Evolutionary conservation across 78 protist species (phyloP).

Genomic region (Protostelium mycophagum): DNA sequence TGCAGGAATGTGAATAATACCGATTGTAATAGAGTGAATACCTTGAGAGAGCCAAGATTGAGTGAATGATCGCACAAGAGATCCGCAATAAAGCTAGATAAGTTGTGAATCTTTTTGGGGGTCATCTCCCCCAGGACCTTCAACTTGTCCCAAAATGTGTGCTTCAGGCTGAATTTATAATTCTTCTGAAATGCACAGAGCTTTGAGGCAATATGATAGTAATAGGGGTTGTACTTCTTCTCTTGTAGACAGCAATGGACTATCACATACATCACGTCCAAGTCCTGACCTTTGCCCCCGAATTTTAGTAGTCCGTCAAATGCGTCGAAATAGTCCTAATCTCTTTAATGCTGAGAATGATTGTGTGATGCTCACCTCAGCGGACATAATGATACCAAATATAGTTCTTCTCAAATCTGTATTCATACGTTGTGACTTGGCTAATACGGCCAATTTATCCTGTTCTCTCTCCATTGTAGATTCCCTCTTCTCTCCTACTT

Average conservation of each 20-base stretch:
- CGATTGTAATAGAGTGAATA: too few species aligned
- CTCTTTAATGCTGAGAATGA: not conserved
- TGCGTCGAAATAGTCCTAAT: constrained; percentile 38
- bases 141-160: not conserved
- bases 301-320: constrained; percentile 36
- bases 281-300: constrained; percentile 36
- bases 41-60: not conserved
- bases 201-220: constrained; percentile 16
- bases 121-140: not conserved
- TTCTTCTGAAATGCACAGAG: not conserved
- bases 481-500: not conserved
- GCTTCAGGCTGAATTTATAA: not conserved
- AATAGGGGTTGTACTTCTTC: constrained; percentile 56
- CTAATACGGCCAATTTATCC: constrained; percentile 8
- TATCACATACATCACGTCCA: constrained; percentile 33
- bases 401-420: constrained; percentile 41
- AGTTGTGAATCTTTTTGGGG: not conserved
- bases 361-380: constrained; percentile 17
- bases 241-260: constrained; percentile 55
- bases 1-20: not conserved
- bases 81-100: not conserved
- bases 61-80: not conserved
- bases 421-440: constrained; percentile 41
- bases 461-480: not conserved
- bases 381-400: constrained; percentile 45